Evolutionary conservation across 1,139 yeast species (phyloP).

Genomic region (Spathaspora sp.): DNA sequence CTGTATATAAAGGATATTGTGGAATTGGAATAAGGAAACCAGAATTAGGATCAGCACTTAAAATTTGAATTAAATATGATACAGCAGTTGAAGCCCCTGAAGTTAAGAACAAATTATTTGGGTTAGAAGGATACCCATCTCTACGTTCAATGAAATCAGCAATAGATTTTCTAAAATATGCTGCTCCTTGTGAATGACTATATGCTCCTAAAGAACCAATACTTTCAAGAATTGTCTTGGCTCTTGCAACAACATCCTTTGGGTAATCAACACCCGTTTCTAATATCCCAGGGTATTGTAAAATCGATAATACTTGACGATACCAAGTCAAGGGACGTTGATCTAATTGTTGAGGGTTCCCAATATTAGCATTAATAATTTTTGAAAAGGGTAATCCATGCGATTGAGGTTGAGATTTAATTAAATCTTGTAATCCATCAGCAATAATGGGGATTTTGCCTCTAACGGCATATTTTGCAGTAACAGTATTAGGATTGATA

Average conservation of each 20-base stretch:
- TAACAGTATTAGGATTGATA: slow-evolving; percentile 70
- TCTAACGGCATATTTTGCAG: slow-evolving; percentile 93
- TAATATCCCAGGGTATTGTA: slow-evolving; percentile 80
- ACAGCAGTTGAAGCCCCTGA: slow-evolving; percentile 96
- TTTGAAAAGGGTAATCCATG: slow-evolving; percentile 70
- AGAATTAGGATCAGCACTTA: slow-evolving; percentile 63
- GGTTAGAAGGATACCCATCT: slow-evolving; percentile 51
- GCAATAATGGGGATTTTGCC: slow-evolving; percentile 94
- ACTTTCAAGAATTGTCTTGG: slow-evolving; percentile 54
- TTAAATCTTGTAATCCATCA: slow-evolving; percentile 64
- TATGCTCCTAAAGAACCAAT: slow-evolving; percentile 92
- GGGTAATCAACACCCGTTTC: slow-evolving; percentile 48
- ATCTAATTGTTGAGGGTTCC: slow-evolving; percentile 95
- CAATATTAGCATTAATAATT: slow-evolving; percentile 89
- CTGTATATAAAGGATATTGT: slow-evolving; percentile 95
- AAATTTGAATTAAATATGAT: slow-evolving; percentile 65
- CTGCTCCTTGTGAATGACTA: slow-evolving; percentile 88
- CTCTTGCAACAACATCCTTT: slow-evolving; percentile 71
- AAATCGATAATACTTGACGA: slow-evolving; percentile 80
- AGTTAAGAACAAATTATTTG: slow-evolving; percentile 77
- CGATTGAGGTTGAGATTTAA: slow-evolving; percentile 50
- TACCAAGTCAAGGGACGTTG: slow-evolving; percentile 95
- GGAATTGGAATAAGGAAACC: slow-evolving; percentile 96
- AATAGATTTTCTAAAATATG: slow-evolving; percentile 66
- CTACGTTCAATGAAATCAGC: slow-evolving; percentile 76